phyloP scores from a whole-genome alignment of 2,329 filamentous ascomycete species.

The Colletotrichum gigasporum region DNA sequence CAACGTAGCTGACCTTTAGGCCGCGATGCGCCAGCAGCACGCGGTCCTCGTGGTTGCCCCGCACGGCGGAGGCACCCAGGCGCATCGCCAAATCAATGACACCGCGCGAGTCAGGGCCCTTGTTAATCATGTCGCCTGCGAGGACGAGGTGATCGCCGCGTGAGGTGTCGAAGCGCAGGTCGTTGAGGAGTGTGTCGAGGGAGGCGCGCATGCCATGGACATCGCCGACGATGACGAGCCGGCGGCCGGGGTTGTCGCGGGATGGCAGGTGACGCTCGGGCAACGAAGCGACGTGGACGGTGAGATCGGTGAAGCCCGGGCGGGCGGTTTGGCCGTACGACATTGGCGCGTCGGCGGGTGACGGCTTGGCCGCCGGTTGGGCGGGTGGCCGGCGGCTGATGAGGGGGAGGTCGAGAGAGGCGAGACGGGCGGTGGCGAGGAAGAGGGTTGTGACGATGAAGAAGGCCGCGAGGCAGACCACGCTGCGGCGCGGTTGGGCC shows the following conservation, averaged over 20 bases:
- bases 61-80: constrained; percentile 80
- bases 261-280: constrained; percentile 44
- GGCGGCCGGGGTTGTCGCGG: constrained; percentile 50
- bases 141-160: constrained; percentile 77
- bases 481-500: constrained; percentile 7
- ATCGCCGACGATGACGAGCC: constrained; percentile 87
- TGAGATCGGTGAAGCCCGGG: constrained; percentile 45
- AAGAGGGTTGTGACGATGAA: constrained; percentile 46
- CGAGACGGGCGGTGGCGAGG: constrained; percentile 44
- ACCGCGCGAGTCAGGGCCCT: constrained; percentile 83
- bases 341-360: constrained; percentile 47
- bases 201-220: constrained; percentile 87
- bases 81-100: constrained; percentile 80
- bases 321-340: constrained; percentile 49
- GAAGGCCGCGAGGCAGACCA: constrained; percentile 27
- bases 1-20: constrained; percentile 43
- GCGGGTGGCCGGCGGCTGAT: constrained; percentile 18
- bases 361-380: constrained; percentile 21
- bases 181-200: constrained; percentile 71
- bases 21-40: constrained; percentile 73
- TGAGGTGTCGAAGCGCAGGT: constrained; percentile 66
- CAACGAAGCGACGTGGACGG: constrained; percentile 36
- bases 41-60: constrained; percentile 93
- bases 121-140: constrained; percentile 82
- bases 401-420: constrained; percentile 33